Conservation (phyloP, 352 stramenopile genomes). For the Globisporangium lucens region DNA sequence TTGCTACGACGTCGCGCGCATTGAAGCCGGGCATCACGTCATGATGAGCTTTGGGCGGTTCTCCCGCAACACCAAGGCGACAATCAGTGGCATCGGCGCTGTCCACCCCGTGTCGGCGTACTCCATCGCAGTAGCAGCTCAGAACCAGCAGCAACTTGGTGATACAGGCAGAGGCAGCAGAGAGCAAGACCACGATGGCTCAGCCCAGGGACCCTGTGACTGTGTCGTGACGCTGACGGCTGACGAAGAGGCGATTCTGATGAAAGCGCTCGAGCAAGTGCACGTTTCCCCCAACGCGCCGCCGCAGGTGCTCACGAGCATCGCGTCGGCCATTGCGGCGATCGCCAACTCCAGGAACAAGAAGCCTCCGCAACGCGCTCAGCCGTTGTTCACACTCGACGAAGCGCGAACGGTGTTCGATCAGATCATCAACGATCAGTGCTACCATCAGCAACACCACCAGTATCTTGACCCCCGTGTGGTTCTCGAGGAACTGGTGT, state of each 20-base stretch:
- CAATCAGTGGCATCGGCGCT: conserved; percentile 6
- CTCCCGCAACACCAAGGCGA: conserved; percentile 20
- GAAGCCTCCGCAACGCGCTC: conserved; percentile 33
- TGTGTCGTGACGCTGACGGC: conserved; percentile 55
- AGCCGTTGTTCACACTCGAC: conserved; percentile 39
- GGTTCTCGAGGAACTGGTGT: conserved; percentile 1
- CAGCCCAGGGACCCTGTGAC: conserved; percentile 30
- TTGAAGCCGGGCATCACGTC: conserved; percentile 62
- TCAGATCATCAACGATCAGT: conserved; percentile 16
- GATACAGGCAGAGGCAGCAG: neutral
- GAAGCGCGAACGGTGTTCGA: conserved; percentile 36
- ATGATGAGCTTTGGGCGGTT: conserved; percentile 49
- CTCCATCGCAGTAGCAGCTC: conserved; percentile 1
- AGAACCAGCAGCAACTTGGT: neutral
- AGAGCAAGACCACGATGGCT: conserved; percentile 19
- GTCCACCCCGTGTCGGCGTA: neutral
- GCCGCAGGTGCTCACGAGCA: conserved; percentile 40
- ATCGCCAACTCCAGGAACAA: conserved; percentile 47
- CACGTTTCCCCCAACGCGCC: conserved; percentile 43
- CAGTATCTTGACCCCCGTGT: neutral
- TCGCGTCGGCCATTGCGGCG: conserved; percentile 55
- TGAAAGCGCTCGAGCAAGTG: conserved; percentile 47
- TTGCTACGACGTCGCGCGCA: conserved; percentile 69
- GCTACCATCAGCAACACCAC: neutral
- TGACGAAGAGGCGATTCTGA: conserved; percentile 45